Percentiles rank a stretch among this genome's conserved stretches.
Evolutionary conservation across 2,329 filamentous ascomycete genomes (phyloP).

Genomic region (Ophiostoma triangulosporum): DNA sequence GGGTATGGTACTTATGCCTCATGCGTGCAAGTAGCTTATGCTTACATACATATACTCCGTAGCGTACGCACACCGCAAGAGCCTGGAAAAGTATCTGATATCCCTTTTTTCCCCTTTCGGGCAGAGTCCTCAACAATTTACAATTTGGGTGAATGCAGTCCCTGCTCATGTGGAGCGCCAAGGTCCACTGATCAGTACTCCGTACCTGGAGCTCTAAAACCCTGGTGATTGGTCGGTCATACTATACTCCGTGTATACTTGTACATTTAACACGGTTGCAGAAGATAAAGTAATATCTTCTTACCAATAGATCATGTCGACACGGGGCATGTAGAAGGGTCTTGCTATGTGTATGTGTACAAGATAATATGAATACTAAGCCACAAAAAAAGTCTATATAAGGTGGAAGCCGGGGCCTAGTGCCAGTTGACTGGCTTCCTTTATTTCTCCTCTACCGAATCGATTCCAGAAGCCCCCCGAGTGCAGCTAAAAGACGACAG

Average conservation of each 20-base stretch:
- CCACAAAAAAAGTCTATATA: neutral
- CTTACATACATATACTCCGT: neutral
- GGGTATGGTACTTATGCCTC: neutral
- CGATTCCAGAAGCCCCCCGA: neutral
- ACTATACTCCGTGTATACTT: constrained; percentile 1
- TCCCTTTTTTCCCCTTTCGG: constrained; percentile 1
- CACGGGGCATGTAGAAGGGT: no score
- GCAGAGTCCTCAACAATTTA: constrained; percentile 1
- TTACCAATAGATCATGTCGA: no score
- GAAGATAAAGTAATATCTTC: no score
- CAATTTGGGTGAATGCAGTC: neutral
- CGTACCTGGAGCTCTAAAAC: neutral
- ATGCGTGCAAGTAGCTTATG: no score
- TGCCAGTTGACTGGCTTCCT: neutral
- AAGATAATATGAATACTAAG: neutral
- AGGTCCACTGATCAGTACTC: neutral
- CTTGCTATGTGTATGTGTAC: no score
- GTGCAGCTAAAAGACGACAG: neutral
- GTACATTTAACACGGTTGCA: no score
- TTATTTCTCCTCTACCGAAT: neutral
- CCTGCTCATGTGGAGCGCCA: constrained; percentile 1
- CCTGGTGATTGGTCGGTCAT: neutral
- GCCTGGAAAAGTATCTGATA: neutral
- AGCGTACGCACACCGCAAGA: neutral
- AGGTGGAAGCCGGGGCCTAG: neutral